Base-by-base conservation (phyloP, 257 asterid genomes). In the Gentiana dahurica region DNA sequence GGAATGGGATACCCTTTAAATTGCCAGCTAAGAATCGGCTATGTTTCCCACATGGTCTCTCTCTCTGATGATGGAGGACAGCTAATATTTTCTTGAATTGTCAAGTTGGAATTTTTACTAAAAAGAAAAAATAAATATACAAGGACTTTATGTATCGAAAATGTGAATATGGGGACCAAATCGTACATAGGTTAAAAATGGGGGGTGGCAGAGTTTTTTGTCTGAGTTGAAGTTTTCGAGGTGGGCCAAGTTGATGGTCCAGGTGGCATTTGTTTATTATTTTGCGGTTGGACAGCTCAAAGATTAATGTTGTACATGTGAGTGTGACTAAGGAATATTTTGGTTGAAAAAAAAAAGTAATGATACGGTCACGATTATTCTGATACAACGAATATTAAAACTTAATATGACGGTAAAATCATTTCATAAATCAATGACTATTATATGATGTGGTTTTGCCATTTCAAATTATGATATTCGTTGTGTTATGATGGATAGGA, bases 61-160 rank as follows among this genome's bases (percentile, higher is more conserved):
- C 48, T 10, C 64, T 62, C n/a, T 60, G 44, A 38, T 60, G 44
- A 38, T 65, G 64, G 67, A 67, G 43, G 77, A 81, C 94, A 84
- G 94, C 92, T 79, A 76, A 68, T 65, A 61, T 46, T 41, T 41
- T 41, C 6, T 41, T 2, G 9, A 41, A 3, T 41, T 7, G 46
- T 41, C 10, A 41, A 4, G 46, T 10, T 41, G 46, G 46, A 4
- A 41, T 5, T 5, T 41, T 51, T 34, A 41, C 56, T 32, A 8
- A 49, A 1, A 51, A 41, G 12, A 24, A 24, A 24, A 24, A 24
- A 24, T 44, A 52, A 5, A 53, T 49, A 51, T 34, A 33, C 36
- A 6, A 3, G 9, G 43, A 35, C 59, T 44, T 1, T 51, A 35
- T 51, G 2, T 67, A 51, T 38, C 53, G 15, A 10, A 32, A 11